Conservation (phyloP, 192 early-diverging fungal genomes). For the Gigaspora rosea region DNA sequence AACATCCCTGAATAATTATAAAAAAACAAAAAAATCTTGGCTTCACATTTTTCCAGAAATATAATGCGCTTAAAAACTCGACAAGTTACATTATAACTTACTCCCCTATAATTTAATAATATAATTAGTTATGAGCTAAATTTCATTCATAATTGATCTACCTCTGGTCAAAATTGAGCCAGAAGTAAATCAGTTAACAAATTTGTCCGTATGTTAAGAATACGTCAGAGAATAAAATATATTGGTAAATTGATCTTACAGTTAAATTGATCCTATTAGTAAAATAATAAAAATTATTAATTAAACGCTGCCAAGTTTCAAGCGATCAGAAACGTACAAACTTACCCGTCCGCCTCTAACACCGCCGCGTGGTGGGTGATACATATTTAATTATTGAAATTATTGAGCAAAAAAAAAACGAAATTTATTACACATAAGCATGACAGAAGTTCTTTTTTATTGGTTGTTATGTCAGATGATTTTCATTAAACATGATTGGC, state of each 20-base stretch:
- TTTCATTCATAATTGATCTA: too few species aligned
- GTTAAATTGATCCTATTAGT: constrained; percentile 27
- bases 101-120: constrained; percentile 24
- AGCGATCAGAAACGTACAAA: neutral
- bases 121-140: too few species aligned
- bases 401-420: too few species aligned
- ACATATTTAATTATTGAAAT: constrained; percentile 4
- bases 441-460: too few species aligned
- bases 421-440: too few species aligned
- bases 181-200: neutral
- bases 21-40: neutral
- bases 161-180: neutral
- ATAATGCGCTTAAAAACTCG: neutral
- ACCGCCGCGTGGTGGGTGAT: constrained; percentile 30
- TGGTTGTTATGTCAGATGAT: too few species aligned
- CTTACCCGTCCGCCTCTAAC: constrained; percentile 31
- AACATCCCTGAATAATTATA: constrained; percentile 37
- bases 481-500: too few species aligned
- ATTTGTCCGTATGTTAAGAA: neutral
- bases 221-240: too few species aligned
- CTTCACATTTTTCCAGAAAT: neutral
- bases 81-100: neutral
- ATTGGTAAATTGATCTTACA: constrained; percentile 5
- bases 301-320: neutral
- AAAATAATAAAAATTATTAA: neutral